Percentiles rank a stretch among this genome's conserved stretches.
These are phyloP conservation scores for Speleostelium caveatum DNA, from an alignment of 78 protist genomes.

Conservation along the genomic window DNA sequence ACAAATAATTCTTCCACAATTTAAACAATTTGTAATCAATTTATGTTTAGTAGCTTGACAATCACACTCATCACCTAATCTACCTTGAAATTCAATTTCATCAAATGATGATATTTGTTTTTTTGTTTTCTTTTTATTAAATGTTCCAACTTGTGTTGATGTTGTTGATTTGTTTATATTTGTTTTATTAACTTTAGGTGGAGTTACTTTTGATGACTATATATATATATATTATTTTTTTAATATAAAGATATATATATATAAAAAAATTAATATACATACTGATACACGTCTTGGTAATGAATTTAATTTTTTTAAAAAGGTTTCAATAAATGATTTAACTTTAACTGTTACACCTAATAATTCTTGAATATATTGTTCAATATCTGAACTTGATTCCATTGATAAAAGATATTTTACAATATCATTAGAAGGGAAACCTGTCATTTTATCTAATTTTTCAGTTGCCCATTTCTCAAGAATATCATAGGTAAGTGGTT, in stretches of 20 bases:
- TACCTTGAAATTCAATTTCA: conserved; percentile 40
- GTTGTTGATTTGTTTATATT: background rate
- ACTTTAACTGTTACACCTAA: conserved; percentile 16
- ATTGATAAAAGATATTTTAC: conserved; percentile 4
- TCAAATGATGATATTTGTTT: conserved; percentile 25
- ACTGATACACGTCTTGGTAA: conserved; percentile 37
- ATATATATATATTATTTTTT: too few relatives aligned
- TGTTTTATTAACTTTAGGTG: background rate
- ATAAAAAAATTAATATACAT: too few relatives aligned
- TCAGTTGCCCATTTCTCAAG: conserved; percentile 53
- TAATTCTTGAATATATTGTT: conserved; percentile 18
- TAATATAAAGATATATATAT: too few relatives aligned
- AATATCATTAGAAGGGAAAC: conserved; percentile 26
- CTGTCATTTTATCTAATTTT: conserved; percentile 38
- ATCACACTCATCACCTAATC: conserved; percentile 73
- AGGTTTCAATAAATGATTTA: conserved; percentile 14
- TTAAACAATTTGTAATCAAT: conserved; percentile 76
- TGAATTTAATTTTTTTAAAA: conserved; percentile 36
- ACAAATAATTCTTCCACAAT: conserved; percentile 87
- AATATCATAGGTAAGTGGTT: conserved; percentile 39
- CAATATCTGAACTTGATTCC: conserved; percentile 19
- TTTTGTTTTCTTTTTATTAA: conserved; percentile 3
- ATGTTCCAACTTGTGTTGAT: background rate
- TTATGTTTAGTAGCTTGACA: conserved; percentile 82
- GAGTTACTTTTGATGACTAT: conserved; percentile 10